Percentiles rank a stretch among this genome's conserved stretches.
Conservation (phyloP, 192 early-diverging fungal genomes). For the Chytriomyces confervae region DNA sequence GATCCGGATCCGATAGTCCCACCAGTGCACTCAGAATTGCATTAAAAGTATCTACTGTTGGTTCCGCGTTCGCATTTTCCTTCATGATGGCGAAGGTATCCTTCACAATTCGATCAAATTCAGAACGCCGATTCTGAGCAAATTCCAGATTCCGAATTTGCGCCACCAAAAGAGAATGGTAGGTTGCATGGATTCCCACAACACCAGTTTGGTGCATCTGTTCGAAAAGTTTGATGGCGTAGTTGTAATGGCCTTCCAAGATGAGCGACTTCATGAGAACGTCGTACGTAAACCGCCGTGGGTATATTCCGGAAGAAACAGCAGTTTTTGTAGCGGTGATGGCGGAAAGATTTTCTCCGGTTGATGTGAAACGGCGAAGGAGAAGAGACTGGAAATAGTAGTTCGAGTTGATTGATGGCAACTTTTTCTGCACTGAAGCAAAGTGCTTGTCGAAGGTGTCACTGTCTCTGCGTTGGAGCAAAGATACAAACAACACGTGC, state of each 20-base stretch:
- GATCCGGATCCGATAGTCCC: neutral
- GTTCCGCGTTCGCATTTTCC: neutral
- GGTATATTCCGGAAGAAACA: neutral
- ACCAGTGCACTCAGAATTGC: neutral
- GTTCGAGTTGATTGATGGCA: neutral
- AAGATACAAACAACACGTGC: conserved; percentile 14
- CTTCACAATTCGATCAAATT: neutral
- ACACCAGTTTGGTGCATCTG: conserved; percentile 18
- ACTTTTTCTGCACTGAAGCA: too few relatives aligned
- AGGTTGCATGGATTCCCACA: neutral
- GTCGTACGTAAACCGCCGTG: conserved; percentile 16
- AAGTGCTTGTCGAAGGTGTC: neutral
- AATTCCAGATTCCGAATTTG: conserved; percentile 4
- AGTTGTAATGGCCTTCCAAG: neutral
- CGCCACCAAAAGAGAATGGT: neutral
- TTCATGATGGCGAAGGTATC: conserved; percentile 8
- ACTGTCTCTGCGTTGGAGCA: neutral
- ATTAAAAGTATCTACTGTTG: conserved; percentile 11
- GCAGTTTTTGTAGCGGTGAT: neutral
- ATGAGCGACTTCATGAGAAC: conserved; percentile 16
- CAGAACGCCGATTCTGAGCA: neutral
- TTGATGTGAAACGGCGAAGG: neutral
- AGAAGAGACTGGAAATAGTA: conserved; percentile 14
- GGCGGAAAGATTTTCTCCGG: neutral
- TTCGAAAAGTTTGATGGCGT: conserved; percentile 14